Conservation (phyloP, 352 stramenopile genomes). For the Thalassiosira sp. region DNA sequence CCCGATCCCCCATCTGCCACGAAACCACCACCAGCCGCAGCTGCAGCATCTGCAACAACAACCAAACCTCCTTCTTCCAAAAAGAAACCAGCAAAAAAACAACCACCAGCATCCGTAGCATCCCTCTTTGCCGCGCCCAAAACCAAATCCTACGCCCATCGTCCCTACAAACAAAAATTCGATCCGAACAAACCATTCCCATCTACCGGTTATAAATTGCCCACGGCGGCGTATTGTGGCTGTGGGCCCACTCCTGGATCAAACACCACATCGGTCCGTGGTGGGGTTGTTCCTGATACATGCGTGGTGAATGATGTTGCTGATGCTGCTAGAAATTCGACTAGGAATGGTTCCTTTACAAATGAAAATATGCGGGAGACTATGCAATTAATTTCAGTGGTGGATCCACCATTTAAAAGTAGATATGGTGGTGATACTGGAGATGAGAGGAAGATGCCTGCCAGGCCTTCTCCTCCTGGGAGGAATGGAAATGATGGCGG, state of each 20-base stretch:
- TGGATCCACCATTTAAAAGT: background rate
- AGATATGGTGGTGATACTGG: background rate
- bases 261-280: background rate
- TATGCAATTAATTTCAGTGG: background rate
- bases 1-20: background rate
- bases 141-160: constrained; percentile 14
- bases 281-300: background rate
- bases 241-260: constrained; percentile 38
- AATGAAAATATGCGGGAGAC: background rate
- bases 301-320: background rate
- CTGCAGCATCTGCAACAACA: background rate
- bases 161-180: constrained; percentile 19
- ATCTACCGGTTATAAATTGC: constrained; percentile 18
- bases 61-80: background rate
- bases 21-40: background rate
- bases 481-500: no score
- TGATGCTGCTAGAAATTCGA: no score
- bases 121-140: constrained; percentile 3
- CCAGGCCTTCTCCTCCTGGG: constrained; percentile 25
- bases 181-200: constrained; percentile 33
- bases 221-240: constrained; percentile 35
- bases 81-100: no score
- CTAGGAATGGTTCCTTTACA: background rate
- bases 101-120: constrained; percentile 7
- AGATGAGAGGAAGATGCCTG: constrained; percentile 20